Percentiles rank a stretch among this genome's conserved stretches.
Conservation (phyloP, 179 eudicot species). For the Gypsophila paniculata region DNA sequence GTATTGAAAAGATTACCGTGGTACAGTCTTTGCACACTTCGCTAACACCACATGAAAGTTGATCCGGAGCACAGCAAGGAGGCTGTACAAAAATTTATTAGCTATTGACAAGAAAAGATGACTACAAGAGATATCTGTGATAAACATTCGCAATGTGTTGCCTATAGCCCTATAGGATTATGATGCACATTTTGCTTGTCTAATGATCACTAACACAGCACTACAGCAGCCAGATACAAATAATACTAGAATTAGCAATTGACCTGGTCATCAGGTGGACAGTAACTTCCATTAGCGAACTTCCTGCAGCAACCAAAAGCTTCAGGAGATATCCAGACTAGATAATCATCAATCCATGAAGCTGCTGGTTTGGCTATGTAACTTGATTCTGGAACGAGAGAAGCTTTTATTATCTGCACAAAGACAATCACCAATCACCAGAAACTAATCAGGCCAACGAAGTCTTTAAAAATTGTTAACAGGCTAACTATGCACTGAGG, state of each 20-base stretch:
- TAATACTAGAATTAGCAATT: background rate
- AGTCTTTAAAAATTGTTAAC: background rate
- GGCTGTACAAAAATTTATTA: conserved; percentile 51
- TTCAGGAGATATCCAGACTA: conserved; percentile 98
- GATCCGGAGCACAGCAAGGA: conserved; percentile 78
- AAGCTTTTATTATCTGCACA: conserved; percentile 76
- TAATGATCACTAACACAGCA: conserved; percentile 8
- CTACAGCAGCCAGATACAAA: background rate
- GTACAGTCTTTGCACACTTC: conserved; percentile 90
- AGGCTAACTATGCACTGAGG: background rate
- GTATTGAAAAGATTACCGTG: conserved; percentile 53
- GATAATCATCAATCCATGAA: conserved; percentile 99
- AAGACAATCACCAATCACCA: conserved; percentile 10
- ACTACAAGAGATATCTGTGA: background rate
- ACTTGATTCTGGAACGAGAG: conserved; percentile 72
- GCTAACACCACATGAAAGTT: conserved; percentile 56
- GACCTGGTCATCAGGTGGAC: conserved; percentile 99
- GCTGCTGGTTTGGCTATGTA: conserved; percentile 98
- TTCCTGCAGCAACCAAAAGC: conserved; percentile 99
- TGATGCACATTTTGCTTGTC: background rate
- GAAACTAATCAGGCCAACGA: conserved; percentile 6
- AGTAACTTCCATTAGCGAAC: conserved; percentile 82
- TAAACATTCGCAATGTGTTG: background rate
- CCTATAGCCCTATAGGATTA: background rate
- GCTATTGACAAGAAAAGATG: conserved; percentile 6